Conservation (phyloP, 2,329 filamentous ascomycete species). For the Ophiostoma sp. region DNA sequence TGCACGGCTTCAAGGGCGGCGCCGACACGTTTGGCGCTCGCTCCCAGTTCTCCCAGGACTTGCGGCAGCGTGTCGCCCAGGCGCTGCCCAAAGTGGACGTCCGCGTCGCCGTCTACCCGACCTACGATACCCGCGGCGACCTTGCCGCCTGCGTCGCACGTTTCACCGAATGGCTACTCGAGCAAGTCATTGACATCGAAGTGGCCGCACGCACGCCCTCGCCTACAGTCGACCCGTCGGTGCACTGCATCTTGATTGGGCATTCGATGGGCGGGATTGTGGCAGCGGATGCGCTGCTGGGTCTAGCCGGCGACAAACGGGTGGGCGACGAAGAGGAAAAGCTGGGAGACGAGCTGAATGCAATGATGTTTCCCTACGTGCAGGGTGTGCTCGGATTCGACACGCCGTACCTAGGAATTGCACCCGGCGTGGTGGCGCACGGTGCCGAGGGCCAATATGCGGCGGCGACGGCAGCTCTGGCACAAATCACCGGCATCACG, state of each 20-base stretch:
- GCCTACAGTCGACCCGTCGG: conserved; percentile 82
- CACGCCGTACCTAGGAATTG: conserved; percentile 84
- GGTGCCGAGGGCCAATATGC: conserved; percentile 85
- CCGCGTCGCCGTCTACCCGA: conserved; percentile 70
- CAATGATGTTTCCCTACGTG: conserved; percentile 89
- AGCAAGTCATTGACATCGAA: conserved; percentile 93
- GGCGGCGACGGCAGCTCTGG: conserved; percentile 67
- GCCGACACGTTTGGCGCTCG: conserved; percentile 72
- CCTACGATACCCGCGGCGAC: conserved; percentile 79
- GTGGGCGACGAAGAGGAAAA: conserved; percentile 42
- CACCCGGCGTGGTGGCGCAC: conserved; percentile 79
- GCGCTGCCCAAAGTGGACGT: conserved; percentile 70
- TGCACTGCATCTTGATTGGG: conserved; percentile 77
- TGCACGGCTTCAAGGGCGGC: conserved; percentile 87
- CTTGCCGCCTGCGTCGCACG: conserved; percentile 67
- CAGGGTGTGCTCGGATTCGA: conserved; percentile 91
- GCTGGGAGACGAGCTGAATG: conserved; percentile 47
- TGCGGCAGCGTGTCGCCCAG: conserved; percentile 63
- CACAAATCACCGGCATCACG: conserved; percentile 64
- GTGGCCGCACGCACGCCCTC: conserved; percentile 77
- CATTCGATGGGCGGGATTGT: conserved; percentile 95
- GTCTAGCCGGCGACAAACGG: conserved; percentile 60
- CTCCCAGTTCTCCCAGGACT: conserved; percentile 69
- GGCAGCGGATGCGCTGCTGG: conserved; percentile 81
- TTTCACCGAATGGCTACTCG: conserved; percentile 82